phyloP scores from a whole-genome alignment of 495 filamentous ascomycete species.

The Podospora bellae-mahoneyi region DNA sequence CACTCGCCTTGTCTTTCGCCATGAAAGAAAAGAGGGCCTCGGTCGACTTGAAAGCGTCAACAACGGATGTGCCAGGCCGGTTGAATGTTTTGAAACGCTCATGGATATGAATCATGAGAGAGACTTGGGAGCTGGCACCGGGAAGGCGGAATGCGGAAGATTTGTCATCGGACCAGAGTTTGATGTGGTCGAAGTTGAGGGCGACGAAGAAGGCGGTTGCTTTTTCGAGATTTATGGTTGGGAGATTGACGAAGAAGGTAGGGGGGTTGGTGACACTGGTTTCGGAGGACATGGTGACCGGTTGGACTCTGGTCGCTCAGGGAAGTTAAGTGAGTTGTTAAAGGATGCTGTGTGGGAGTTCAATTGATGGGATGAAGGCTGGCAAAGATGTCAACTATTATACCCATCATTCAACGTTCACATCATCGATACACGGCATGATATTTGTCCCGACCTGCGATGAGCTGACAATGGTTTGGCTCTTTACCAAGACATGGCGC shows the following conservation, averaged over 20 bases:
- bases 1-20: conserved; percentile 9
- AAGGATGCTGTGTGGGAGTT: neutral
- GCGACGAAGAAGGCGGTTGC: conserved; percentile 20
- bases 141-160: conserved; percentile 22
- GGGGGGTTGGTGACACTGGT: conserved; percentile 6
- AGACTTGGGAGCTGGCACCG: conserved; percentile 16
- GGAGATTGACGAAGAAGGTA: conserved; percentile 25
- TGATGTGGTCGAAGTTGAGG: conserved; percentile 19
- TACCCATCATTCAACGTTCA: neutral
- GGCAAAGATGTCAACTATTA: neutral
- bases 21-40: conserved; percentile 20
- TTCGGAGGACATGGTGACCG: conserved; percentile 11
- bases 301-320: too few species aligned
- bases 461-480: neutral
- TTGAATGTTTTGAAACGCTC: conserved; percentile 21
- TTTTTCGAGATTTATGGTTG: conserved; percentile 13
- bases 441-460: neutral
- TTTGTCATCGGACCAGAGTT: conserved; percentile 17
- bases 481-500: neutral
- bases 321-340: neutral
- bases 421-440: neutral
- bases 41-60: conserved; percentile 18
- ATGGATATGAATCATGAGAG: conserved; percentile 25
- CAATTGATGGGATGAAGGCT: neutral
- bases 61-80: conserved; percentile 16